Percentiles rank a stretch among this genome's conserved stretches.
Evolutionary conservation across 768 basidiomycete genomes (phyloP).

Genomic region (Cyathus striatus): DNA sequence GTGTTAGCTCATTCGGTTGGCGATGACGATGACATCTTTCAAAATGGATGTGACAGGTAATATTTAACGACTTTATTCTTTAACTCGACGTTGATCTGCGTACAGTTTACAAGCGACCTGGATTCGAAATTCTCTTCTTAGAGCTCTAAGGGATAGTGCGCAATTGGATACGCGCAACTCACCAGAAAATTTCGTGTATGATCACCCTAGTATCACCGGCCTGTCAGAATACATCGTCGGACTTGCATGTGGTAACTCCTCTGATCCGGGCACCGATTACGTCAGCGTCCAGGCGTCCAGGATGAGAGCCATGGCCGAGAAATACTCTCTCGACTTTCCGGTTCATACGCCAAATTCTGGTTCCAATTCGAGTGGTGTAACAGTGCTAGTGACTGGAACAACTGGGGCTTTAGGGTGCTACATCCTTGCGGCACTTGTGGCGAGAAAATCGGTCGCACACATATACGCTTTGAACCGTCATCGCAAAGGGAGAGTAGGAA

Average conservation of each 20-base stretch:
- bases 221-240: background rate
- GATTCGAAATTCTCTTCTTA: constrained; percentile 19
- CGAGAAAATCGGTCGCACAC: constrained; percentile 5
- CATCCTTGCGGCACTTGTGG: too few species aligned
- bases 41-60: too few species aligned
- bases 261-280: too few species aligned
- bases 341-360: constrained; percentile 1
- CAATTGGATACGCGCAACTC: constrained; percentile 12
- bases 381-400: constrained; percentile 27
- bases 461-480: constrained; percentile 25
- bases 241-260: background rate
- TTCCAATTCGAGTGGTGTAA: too few species aligned
- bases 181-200: constrained; percentile 15
- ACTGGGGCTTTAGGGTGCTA: constrained; percentile 26
- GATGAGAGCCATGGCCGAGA: too few species aligned
- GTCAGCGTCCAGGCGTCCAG: too few species aligned
- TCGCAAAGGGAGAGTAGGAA: too few species aligned
- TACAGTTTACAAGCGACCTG: too few species aligned
- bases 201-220: constrained; percentile 13
- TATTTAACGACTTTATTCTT: constrained; percentile 10
- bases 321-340: constrained; percentile 8
- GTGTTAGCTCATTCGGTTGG: constrained; percentile 8
- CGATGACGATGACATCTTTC: constrained; percentile 30
- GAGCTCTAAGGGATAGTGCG: constrained; percentile 10
- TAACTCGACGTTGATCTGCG: constrained; percentile 18